Evolutionary conservation across 2,329 filamentous ascomycete genomes (phyloP), one percentile per base, ranked within the genome.

Genomic region (Cytospora mali): DNA sequence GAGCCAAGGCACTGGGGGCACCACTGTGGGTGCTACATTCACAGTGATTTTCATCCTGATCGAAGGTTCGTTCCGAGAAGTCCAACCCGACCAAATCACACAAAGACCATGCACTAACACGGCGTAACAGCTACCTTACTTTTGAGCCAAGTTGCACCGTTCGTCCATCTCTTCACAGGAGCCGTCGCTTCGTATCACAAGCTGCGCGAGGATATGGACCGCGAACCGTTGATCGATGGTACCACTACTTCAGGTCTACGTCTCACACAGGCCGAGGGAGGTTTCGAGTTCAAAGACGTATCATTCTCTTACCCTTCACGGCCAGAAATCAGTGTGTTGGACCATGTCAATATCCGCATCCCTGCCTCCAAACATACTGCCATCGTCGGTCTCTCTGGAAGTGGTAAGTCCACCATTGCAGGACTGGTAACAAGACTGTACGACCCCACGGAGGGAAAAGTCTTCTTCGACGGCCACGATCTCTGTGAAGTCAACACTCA

Each of bases 141-240:
- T 2, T 76, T 87, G 21, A 84, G 84, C 39, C 82, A 84, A 65
- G 83, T 87, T 66, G 84, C 83, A 1, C 84, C 84, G 0, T 86
- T 86, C 67, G 73, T 86, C n/a, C 83, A 86, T 55, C 81, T 84
- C 3, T 86, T 87, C 62, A 80, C 80, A 1, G 76, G 82, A 42
- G 84, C 84, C 1, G 80, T 83, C 1, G 79, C 82, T 9, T 72
- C 85, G 0, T 85, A 81, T 62, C 74, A 80, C 46, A 85, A 86
- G 64, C 71, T 88, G 21, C 76, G 78, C n/a, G 75, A 76, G 21
- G 84, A 84, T 39, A 84, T 88, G 27, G 77, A 84, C 31, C 80
- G 80, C 4, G 63, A 71, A 35, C 77, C 80, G 0, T 70, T 73
- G 48, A 81, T 82, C 55, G 79, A 82, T 51, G 74, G 74, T 1